These are phyloP conservation scores for Ophiocordyceps camponoti-rufipedis DNA, from an alignment of 2,329 filamentous ascomycete species.

Conservation along the genomic window DNA sequence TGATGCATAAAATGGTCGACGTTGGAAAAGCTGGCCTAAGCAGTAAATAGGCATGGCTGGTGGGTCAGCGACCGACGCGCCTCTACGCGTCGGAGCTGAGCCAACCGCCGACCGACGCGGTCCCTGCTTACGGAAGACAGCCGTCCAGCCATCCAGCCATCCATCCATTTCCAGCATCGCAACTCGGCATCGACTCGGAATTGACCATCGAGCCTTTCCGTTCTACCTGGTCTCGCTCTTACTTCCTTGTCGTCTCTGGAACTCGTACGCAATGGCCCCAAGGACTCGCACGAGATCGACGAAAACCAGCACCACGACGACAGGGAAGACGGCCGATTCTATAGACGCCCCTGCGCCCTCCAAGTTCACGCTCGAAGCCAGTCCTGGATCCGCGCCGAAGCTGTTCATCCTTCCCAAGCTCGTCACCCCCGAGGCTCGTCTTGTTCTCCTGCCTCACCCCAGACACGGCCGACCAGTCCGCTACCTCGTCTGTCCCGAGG, in stretches of 20 bases:
- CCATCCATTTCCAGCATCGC: background rate
- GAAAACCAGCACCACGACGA: conserved; percentile 9
- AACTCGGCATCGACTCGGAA: too few species aligned
- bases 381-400: conserved; percentile 25
- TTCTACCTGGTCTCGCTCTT: background rate
- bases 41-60: too few species aligned
- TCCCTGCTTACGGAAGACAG: background rate
- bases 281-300: conserved; percentile 34
- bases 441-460: conserved; percentile 42
- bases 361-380: conserved; percentile 21
- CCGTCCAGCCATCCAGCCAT: background rate
- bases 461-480: conserved; percentile 33
- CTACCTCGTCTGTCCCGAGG: conserved; percentile 43
- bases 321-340: conserved; percentile 1
- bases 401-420: conserved; percentile 44
- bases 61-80: background rate
- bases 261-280: conserved; percentile 21
- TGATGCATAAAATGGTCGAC: background rate
- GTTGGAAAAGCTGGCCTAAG: background rate
- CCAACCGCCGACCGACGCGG: background rate
- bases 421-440: conserved; percentile 32
- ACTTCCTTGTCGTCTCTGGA: background rate
- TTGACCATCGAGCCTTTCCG: too few species aligned
- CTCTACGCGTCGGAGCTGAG: background rate
- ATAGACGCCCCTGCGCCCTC: conserved; percentile 8